These are phyloP conservation scores for Phaeoacremonium minimum DNA, from an alignment of 2,329 filamentous ascomycete species.

Conservation along the genomic window DNA sequence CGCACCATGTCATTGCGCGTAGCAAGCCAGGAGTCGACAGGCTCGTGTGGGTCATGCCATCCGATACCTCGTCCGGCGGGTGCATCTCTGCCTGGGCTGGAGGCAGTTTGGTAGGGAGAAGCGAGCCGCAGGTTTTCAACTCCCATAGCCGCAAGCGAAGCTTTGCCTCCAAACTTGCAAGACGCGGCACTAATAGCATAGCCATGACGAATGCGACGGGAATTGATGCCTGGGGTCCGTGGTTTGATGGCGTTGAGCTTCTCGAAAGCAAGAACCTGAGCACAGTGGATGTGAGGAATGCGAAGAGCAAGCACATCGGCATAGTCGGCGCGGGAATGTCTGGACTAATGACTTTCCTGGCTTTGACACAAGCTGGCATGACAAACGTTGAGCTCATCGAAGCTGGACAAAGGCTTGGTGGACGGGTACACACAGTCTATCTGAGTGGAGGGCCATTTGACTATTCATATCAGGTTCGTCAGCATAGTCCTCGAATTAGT, in stretches of 20 bases:
- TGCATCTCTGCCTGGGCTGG: slow-evolving; percentile 35
- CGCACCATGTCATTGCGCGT: slow-evolving; percentile 19
- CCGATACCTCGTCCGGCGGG: slow-evolving; percentile 22
- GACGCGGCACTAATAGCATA: slow-evolving; percentile 22
- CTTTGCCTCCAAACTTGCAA: slow-evolving; percentile 11
- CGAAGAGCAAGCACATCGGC: slow-evolving; percentile 55
- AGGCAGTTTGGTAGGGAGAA: slow-evolving; percentile 27
- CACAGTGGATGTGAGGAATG: slow-evolving; percentile 43
- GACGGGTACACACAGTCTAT: slow-evolving; percentile 60
- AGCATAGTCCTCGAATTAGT: too few species aligned
- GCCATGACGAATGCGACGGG: slow-evolving; percentile 47
- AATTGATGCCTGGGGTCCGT: slow-evolving; percentile 46
- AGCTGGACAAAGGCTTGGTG: slow-evolving; percentile 55
- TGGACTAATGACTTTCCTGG: slow-evolving; percentile 55
- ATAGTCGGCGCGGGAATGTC: slow-evolving; percentile 65
- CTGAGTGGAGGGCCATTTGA: slow-evolving; percentile 53
- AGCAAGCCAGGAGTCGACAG: slow-evolving; percentile 14
- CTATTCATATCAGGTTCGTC: slow-evolving; percentile 57
- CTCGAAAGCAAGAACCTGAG: slow-evolving; percentile 50
- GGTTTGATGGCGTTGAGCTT: slow-evolving; percentile 62
- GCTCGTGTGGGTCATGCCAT: slow-evolving; percentile 27
- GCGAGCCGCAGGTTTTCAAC: slow-evolving; percentile 24
- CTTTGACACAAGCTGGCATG: slow-evolving; percentile 48
- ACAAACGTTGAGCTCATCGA: slow-evolving; percentile 60
- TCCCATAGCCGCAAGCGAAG: slow-evolving; percentile 17